phyloP scores from a whole-genome alignment of 176 grass and related monocot genomes.

The Eragrostis curvula region DNA sequence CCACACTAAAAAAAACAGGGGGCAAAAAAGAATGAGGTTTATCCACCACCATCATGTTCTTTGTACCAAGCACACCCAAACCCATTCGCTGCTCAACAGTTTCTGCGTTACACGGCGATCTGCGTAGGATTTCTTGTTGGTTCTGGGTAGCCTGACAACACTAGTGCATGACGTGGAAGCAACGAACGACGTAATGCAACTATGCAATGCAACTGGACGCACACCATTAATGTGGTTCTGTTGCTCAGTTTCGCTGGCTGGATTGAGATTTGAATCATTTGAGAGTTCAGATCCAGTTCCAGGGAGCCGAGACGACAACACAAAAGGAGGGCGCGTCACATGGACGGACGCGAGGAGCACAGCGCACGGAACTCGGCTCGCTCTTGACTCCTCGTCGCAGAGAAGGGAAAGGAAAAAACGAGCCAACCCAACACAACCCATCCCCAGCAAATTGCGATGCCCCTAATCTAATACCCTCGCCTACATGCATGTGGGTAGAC shows the following conservation, averaged over 20 bases:
- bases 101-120: no score
- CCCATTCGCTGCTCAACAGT: no score
- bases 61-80: no score
- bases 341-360: background rate
- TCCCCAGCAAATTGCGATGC: constrained; percentile 3
- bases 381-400: background rate
- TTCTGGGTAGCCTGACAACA: background rate
- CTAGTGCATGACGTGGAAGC: constrained; percentile 16
- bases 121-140: background rate
- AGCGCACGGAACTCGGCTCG: background rate
- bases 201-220: background rate
- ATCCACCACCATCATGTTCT: no score
- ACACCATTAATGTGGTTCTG: background rate
- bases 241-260: background rate
- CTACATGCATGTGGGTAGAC: constrained; percentile 23
- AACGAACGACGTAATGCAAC: background rate
- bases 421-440: background rate
- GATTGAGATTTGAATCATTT: background rate
- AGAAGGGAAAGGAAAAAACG: background rate
- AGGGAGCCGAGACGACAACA: background rate
- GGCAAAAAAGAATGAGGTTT: no score
- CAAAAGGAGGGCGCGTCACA: background rate
- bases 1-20: no score
- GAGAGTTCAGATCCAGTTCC: background rate
- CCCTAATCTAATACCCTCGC: constrained; percentile 21